Evolutionary conservation across 78 protist species (phyloP).

Genomic region (Corallochytrium limacisporum): DNA sequence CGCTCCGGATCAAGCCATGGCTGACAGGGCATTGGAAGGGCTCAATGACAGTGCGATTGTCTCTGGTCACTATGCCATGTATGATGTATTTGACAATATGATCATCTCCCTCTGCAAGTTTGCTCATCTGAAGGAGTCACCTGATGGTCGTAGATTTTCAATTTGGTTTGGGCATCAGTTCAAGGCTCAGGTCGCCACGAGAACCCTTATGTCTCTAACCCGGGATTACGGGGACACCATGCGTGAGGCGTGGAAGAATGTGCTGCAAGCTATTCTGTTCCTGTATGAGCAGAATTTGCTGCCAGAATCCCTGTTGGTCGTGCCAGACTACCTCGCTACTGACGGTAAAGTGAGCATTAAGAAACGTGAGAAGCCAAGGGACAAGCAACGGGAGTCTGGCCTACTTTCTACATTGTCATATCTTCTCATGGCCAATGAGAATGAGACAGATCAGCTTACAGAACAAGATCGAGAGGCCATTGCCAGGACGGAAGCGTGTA

Average conservation of each 20-base stretch:
- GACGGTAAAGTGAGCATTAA: not conserved
- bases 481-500: not conserved
- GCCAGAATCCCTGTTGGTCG: slow-evolving; percentile 1
- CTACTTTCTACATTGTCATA: too few relatives aligned
- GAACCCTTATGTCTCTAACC: slow-evolving; percentile 13
- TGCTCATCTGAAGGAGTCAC: not conserved
- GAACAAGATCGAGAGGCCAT: not conserved
- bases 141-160: not conserved
- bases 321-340: not conserved
- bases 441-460: not conserved
- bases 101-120: slow-evolving; percentile 30
- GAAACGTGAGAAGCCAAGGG: not conserved
- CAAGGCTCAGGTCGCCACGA: slow-evolving; percentile 17
- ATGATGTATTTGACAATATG: slow-evolving; percentile 29
- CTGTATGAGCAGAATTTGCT: slow-evolving; percentile 11
- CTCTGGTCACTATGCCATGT: slow-evolving; percentile 5
- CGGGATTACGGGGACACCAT: slow-evolving; percentile 28
- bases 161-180: slow-evolving; percentile 9
- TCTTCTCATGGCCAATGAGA: too few relatives aligned
- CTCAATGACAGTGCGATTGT: slow-evolving; percentile 12
- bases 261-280: slow-evolving; percentile 5
- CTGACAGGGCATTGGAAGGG: slow-evolving; percentile 3
- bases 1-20: not conserved
- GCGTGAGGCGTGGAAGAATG: slow-evolving; percentile 37
- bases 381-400: too few relatives aligned